phyloP scores from a whole-genome alignment of 23 red algal genomes.

The Gracilaria gracilis region DNA sequence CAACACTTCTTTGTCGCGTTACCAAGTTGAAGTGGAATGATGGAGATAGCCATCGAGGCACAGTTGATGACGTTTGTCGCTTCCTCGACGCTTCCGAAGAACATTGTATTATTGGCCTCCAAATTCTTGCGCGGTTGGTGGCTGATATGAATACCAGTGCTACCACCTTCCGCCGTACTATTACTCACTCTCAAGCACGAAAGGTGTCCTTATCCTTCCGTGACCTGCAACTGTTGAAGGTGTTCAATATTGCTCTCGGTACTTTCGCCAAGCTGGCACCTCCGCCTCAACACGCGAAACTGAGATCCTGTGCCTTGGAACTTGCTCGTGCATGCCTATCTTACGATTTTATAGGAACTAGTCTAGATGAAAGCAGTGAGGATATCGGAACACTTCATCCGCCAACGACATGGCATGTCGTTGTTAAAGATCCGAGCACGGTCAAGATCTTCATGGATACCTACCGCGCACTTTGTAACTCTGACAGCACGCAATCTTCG shows the following conservation, averaged over 20 bases:
- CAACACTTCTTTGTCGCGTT: constrained; percentile 76
- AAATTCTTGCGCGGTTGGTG: constrained; percentile 67
- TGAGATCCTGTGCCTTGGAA: constrained; percentile 52
- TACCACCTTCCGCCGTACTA: constrained; percentile 52
- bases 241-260: constrained; percentile 74
- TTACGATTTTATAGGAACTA: constrained; percentile 88
- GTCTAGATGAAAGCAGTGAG: constrained; percentile 80
- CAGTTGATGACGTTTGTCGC: constrained; percentile 81
- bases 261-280: constrained; percentile 70
- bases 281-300: constrained; percentile 53
- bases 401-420: constrained; percentile 73
- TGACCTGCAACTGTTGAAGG: constrained; percentile 66
- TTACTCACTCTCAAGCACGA: constrained; percentile 79
- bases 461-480: constrained; percentile 64
- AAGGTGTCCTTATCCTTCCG: constrained; percentile 85
- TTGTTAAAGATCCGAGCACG: constrained; percentile 79
- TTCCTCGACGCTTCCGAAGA: constrained; percentile 86
- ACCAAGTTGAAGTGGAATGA: constrained; percentile 81
- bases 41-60: constrained; percentile 58
- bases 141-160: constrained; percentile 78
- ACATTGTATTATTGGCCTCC: constrained; percentile 81
- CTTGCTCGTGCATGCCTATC: constrained; percentile 69
- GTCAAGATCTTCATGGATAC: constrained; percentile 79
- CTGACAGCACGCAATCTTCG: constrained; percentile 52
- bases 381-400: constrained; percentile 86